phyloP scores from a whole-genome alignment of 495 filamentous ascomycete species.

The Penicillium crystallinum region DNA sequence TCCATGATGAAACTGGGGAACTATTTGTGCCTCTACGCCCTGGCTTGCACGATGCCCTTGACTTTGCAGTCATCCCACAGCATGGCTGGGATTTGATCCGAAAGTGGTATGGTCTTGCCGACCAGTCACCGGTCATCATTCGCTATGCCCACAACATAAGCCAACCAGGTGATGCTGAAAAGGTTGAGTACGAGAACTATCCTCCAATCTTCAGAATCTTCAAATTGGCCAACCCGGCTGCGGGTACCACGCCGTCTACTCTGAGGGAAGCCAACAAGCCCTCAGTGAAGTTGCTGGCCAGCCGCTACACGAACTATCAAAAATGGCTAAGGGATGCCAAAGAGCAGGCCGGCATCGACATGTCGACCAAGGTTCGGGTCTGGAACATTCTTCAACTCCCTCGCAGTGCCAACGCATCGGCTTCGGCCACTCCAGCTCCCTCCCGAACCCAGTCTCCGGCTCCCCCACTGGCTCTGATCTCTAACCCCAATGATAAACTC shows the following conservation, averaged over 20 bases:
- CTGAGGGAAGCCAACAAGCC: conserved; percentile 55
- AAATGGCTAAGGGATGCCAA: conserved; percentile 74
- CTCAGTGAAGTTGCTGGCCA: conserved; percentile 60
- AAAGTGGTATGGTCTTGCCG: conserved; percentile 72
- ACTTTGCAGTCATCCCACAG: conserved; percentile 73
- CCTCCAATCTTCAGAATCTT: conserved; percentile 85
- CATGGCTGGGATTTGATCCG: conserved; percentile 77
- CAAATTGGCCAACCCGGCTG: conserved; percentile 58
- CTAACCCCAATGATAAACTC: conserved; percentile 58
- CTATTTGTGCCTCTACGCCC: conserved; percentile 72
- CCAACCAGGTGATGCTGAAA: conserved; percentile 49
- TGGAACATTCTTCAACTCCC: conserved; percentile 63
- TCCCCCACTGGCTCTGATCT: conserved; percentile 32
- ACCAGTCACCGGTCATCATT: conserved; percentile 65
- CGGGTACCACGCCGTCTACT: conserved; percentile 52
- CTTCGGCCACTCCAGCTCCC: conserved; percentile 52
- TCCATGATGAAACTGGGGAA: conserved; percentile 51
- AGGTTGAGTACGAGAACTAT: conserved; percentile 76
- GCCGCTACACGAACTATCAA: conserved; percentile 60
- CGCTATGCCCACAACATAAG: conserved; percentile 74
- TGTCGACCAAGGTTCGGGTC: conserved; percentile 67
- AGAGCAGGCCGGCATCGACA: conserved; percentile 53
- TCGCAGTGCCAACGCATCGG: conserved; percentile 37
- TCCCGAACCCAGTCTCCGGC: conserved; percentile 53
- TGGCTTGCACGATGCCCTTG: conserved; percentile 56